A percentile compares a stretch with the other conserved stretches of the same genome.
Evolutionary conservation across 257 asterid genomes (phyloP).

Genomic region (Echites panduratus): DNA sequence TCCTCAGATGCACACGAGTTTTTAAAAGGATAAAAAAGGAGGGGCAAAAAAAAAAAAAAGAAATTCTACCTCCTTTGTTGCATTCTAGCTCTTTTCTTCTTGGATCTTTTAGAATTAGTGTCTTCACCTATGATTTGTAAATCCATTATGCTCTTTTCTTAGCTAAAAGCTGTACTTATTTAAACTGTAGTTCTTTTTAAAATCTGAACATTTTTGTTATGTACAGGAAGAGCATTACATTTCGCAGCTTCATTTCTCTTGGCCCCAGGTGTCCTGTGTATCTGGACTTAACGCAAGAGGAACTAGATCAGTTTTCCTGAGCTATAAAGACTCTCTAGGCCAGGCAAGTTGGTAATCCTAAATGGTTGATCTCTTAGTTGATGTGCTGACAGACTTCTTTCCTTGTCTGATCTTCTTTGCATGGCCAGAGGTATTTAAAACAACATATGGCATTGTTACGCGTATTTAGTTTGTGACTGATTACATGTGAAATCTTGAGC

Average conservation of each 20-base stretch:
- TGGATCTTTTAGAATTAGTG: not conserved
- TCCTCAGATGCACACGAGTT: not conserved
- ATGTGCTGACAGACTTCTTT: not conserved
- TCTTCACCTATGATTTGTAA: not conserved
- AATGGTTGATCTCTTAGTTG: not conserved
- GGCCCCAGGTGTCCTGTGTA: conserved; percentile 83
- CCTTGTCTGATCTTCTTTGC: not conserved
- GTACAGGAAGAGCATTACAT: conserved; percentile 82
- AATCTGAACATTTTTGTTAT: conserved; percentile 15
- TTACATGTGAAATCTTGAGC: not conserved
- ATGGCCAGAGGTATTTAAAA: not conserved
- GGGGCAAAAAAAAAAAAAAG: too few species aligned
- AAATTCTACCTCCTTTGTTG: too few species aligned
- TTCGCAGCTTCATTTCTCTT: conserved; percentile 61
- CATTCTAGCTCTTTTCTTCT: not conserved
- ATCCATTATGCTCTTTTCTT: not conserved
- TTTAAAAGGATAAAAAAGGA: too few species aligned
- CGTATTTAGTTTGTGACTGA: not conserved
- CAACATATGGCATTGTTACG: not conserved
- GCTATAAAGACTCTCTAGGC: conserved; percentile 58
- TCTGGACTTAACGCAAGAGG: conserved; percentile 77
- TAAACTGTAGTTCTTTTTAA: not conserved
- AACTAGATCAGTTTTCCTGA: conserved; percentile 57
- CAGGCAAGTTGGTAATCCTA: conserved; percentile 49
- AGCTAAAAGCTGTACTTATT: not conserved